These are phyloP conservation scores for Lipomyces yarrowii DNA, from an alignment of 1,139 yeast species.

Conservation along the genomic window DNA sequence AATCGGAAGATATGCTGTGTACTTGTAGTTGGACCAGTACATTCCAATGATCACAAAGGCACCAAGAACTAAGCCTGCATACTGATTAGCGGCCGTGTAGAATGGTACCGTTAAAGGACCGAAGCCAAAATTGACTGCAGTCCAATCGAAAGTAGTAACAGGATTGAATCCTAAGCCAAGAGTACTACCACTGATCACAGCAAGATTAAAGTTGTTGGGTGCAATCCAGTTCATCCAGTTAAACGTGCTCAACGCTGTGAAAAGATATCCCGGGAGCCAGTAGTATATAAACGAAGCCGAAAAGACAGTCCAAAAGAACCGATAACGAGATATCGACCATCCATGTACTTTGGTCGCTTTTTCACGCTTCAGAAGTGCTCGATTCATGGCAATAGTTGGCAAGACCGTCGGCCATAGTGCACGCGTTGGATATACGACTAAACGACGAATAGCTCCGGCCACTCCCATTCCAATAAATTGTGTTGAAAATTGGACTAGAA, in stretches of 20 bases:
- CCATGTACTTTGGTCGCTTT: constrained; percentile 42
- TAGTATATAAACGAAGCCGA: constrained; percentile 51
- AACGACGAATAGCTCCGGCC: constrained; percentile 61
- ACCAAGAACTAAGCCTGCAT: constrained; percentile 50
- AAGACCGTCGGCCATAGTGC: constrained; percentile 61
- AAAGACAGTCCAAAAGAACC: constrained; percentile 46
- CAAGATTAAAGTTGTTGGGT: constrained; percentile 56
- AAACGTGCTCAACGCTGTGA: constrained; percentile 55
- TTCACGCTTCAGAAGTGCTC: constrained; percentile 12
- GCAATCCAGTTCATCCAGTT: constrained; percentile 60
- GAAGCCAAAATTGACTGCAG: constrained; percentile 9
- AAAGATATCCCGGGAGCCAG: constrained; percentile 60
- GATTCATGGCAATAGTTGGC: constrained; percentile 46
- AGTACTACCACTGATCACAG: constrained; percentile 53
- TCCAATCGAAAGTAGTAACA: constrained; percentile 38
- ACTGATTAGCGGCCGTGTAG: constrained; percentile 49
- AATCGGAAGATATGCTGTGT: constrained; percentile 46
- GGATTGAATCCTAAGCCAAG: constrained; percentile 58
- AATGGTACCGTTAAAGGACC: constrained; percentile 50
- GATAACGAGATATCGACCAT: constrained; percentile 55
- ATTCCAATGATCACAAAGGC: constrained; percentile 50
- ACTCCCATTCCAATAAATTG: constrained; percentile 70
- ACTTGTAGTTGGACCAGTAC: constrained; percentile 54
- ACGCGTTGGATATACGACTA: constrained; percentile 63
- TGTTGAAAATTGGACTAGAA: constrained; percentile 53